phyloP scores from a whole-genome alignment of 1,284 basidiomycete species.

The Moesziomyces globuligerus region DNA sequence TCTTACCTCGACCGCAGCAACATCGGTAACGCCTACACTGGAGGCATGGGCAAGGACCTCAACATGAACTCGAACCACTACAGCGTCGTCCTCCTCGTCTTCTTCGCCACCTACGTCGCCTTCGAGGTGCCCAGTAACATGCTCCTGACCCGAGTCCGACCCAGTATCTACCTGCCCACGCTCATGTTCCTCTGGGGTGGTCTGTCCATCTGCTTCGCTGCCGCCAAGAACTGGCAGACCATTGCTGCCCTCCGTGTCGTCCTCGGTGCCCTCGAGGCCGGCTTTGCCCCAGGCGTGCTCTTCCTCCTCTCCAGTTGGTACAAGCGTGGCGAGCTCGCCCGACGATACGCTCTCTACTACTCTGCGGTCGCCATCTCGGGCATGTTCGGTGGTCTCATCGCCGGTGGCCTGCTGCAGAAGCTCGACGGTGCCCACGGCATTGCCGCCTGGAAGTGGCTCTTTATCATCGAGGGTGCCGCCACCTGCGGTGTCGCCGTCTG shows the following conservation, averaged over 20 bases:
- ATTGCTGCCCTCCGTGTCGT: constrained; percentile 28
- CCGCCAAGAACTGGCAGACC: constrained; percentile 8
- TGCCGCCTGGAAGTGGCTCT: constrained; percentile 37
- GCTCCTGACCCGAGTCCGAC: constrained; percentile 33
- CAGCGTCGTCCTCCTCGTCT: constrained; percentile 26
- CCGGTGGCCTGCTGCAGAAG: constrained; percentile 6
- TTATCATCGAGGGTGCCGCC: constrained; percentile 34
- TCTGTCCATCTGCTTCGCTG: constrained; percentile 35
- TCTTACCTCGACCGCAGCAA: constrained; percentile 29
- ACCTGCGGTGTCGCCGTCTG: constrained; percentile 23
- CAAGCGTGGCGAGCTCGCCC: constrained; percentile 68
- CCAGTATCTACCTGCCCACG: constrained; percentile 47
- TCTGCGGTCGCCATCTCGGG: constrained; percentile 61
- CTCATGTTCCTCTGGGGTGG: constrained; percentile 52
- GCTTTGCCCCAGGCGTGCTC: constrained; percentile 58
- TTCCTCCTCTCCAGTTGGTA: constrained; percentile 68
- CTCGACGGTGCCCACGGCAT: constrained; percentile 17
- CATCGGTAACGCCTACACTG: constrained; percentile 33
- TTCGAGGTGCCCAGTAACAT: constrained; percentile 49
- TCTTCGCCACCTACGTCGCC: constrained; percentile 34
- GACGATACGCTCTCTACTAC: constrained; percentile 70
- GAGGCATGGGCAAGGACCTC: constrained; percentile 30
- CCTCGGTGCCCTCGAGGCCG: constrained; percentile 25
- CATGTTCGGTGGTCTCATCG: constrained; percentile 27
- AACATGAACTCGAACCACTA: constrained; percentile 25